A percentile compares a stretch with the other conserved stretches of the same genome.
These are phyloP conservation scores for Xerocomus spinulosus DNA, from an alignment of 768 basidiomycete species.

Conservation along the genomic window DNA sequence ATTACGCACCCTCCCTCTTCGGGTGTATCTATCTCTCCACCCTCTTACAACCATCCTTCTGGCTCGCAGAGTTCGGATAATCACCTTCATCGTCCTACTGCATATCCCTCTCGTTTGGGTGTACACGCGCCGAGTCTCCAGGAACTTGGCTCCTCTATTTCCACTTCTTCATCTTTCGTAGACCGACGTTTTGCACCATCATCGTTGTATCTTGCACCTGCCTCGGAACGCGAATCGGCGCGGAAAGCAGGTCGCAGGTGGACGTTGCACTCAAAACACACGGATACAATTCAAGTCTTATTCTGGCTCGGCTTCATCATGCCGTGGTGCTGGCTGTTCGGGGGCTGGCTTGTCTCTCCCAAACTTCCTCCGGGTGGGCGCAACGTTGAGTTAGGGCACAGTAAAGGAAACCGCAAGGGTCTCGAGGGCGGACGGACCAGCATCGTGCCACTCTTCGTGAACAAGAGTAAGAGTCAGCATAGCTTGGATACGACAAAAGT, in stretches of 20 bases:
- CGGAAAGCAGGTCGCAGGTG: slow-evolving; percentile 12
- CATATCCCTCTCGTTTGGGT: slow-evolving; percentile 10
- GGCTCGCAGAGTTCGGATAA: slow-evolving; percentile 17
- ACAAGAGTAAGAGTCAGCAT: slow-evolving; percentile 39
- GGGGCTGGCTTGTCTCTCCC: slow-evolving; percentile 58
- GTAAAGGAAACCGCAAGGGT: slow-evolving; percentile 18
- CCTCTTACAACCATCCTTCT: slow-evolving; percentile 20
- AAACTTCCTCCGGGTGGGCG: slow-evolving; percentile 15
- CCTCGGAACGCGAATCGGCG: slow-evolving; percentile 32
- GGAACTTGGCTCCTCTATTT: slow-evolving; percentile 23
- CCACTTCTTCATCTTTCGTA: slow-evolving; percentile 49
- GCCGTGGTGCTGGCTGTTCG: slow-evolving; percentile 72
- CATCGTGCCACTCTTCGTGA: slow-evolving; percentile 29
- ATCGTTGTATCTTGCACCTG: slow-evolving; percentile 32
- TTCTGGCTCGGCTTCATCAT: slow-evolving; percentile 74
- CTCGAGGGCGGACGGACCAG: slow-evolving; percentile 41
- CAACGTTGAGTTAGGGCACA: not conserved
- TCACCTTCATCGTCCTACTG: slow-evolving; percentile 14
- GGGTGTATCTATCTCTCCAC: slow-evolving; percentile 20
- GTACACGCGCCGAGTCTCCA: slow-evolving; percentile 26
- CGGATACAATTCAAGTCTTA: slow-evolving; percentile 47
- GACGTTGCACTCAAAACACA: slow-evolving; percentile 8
- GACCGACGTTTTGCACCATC: slow-evolving; percentile 48
- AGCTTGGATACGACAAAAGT: slow-evolving; percentile 42
- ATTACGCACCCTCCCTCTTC: slow-evolving; percentile 17